Base-by-base conservation (phyloP, 2,329 filamentous ascomycete species). In the Dothistroma pini region DNA sequence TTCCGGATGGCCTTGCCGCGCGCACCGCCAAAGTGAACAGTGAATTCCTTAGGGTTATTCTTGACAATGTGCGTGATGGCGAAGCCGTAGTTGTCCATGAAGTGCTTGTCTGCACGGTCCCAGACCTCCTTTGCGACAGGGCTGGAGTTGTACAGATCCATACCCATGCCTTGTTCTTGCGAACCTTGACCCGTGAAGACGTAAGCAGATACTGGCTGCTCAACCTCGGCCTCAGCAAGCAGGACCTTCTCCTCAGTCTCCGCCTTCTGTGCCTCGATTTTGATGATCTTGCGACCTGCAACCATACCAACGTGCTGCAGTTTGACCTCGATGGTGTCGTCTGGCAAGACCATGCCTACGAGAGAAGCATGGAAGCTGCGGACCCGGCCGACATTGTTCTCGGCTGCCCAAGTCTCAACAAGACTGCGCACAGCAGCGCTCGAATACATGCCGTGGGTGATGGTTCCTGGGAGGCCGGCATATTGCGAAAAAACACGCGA, bases 401-500 rank as follows among this genome's bases (percentile, higher is more conserved):
- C 96, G 0, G 93, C 95, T 56, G 96, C 95, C 95, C 95, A 99
- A 0, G 92, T 99, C 83, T 99, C 95, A 7, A 99, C 93, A 57
- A 99, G 82, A 74, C 92, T 96, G 71, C 96, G 89, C 31, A 99
- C 95, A 41, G 95, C 91, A 67, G 95, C 95, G 77, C 93, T 97
- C 1, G 93, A 96, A 83, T 97, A 99, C 95, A 99, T 99, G 75
- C 95, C 95, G 75, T 99, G 95, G 1, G 95, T 99, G 73, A 99
- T 99, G 50, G 95, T 99, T 54, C 95, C 96, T 1, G 93, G 93
- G 16, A 99, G 84, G 75, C 93, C 95, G 75, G 95, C 96, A 72
- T 97, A 99, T 78, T 87, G 91, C 34, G 95, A 90, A 79, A 99
- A 99, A 58, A 97, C 91, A 59, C 95, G 89, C 12, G 95, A 97